Evolutionary conservation across 1,284 basidiomycete species (phyloP).

Genomic region (Ganoderma sp.): DNA sequence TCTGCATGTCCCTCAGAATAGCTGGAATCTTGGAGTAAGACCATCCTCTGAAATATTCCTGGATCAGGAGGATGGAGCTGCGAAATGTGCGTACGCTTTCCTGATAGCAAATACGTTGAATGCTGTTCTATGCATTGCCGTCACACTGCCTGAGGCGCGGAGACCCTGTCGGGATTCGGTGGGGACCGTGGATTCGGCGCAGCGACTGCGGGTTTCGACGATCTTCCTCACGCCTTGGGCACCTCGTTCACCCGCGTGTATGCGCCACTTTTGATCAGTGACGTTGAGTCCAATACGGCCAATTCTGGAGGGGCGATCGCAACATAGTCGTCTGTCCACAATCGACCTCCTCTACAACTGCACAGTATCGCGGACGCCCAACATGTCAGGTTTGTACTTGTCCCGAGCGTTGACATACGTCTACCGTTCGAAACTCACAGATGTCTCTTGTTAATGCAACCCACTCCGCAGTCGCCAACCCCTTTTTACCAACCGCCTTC

Average conservation of each 20-base stretch:
- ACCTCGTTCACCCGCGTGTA: conserved; percentile 15
- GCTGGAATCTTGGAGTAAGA: conserved; percentile 58
- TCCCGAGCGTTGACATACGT: neutral
- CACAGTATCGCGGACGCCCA: conserved; percentile 39
- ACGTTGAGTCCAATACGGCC: conserved; percentile 52
- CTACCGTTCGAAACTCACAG: too few species aligned
- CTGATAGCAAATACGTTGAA: neutral
- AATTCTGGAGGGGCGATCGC: conserved; percentile 41
- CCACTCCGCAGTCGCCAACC: conserved; percentile 26
- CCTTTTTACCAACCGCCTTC: conserved; percentile 36
- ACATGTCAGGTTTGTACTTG: conserved; percentile 18
- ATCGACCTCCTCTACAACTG: conserved; percentile 62
- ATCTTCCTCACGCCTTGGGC: conserved; percentile 3
- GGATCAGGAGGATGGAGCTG: conserved; percentile 49
- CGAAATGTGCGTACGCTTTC: conserved; percentile 47
- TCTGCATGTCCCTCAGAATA: conserved; percentile 52
- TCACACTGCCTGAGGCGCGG: conserved; percentile 10
- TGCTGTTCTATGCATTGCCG: conserved; percentile 5
- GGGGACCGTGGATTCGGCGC: conserved; percentile 2
- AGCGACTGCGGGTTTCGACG: conserved; percentile 8
- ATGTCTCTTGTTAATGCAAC: neutral
- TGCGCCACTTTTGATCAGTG: conserved; percentile 43
- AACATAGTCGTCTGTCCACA: conserved; percentile 49
- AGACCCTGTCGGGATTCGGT: neutral
- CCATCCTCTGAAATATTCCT: conserved; percentile 57